These are phyloP conservation scores for Eucalyptus guilfoylei DNA, from an alignment of 345 rosid genomes.

Conservation along the genomic window DNA sequence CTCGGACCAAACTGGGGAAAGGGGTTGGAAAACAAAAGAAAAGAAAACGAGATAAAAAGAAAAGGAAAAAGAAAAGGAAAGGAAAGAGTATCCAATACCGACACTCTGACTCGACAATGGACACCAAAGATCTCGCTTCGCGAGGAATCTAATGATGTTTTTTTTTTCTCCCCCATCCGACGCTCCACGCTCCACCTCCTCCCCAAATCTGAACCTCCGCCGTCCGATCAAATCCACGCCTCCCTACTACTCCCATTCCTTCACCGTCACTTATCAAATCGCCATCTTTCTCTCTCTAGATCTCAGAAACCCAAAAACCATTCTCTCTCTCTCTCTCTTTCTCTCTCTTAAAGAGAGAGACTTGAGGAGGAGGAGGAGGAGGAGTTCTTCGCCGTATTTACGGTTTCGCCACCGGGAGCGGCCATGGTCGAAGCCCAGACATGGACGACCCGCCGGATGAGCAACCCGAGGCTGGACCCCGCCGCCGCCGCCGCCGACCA, in stretches of 20 bases:
- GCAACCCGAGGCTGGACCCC: conserved; percentile 72
- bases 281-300: background rate
- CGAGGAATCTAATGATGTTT: conserved; percentile 1
- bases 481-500: conserved; percentile 16
- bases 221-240: conserved; percentile 33
- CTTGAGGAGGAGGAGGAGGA: background rate
- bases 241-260: background rate
- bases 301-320: background rate
- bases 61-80: background rate
- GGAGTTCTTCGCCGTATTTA: background rate
- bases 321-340: background rate
- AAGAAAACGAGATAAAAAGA: background rate
- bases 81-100: conserved; percentile 13
- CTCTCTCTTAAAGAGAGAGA: background rate
- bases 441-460: conserved; percentile 98
- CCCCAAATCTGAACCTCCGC: conserved; percentile 44
- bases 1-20: background rate
- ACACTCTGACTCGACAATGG: conserved; percentile 10
- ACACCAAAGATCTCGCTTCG: background rate
- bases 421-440: conserved; percentile 93
- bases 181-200: conserved; percentile 1
- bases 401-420: background rate
- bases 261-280: background rate
- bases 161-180: conserved; percentile 15
- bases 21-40: background rate